These are phyloP conservation scores for Chalara sp. DNA, from an alignment of 2,329 filamentous ascomycete species.

Conservation along the genomic window DNA sequence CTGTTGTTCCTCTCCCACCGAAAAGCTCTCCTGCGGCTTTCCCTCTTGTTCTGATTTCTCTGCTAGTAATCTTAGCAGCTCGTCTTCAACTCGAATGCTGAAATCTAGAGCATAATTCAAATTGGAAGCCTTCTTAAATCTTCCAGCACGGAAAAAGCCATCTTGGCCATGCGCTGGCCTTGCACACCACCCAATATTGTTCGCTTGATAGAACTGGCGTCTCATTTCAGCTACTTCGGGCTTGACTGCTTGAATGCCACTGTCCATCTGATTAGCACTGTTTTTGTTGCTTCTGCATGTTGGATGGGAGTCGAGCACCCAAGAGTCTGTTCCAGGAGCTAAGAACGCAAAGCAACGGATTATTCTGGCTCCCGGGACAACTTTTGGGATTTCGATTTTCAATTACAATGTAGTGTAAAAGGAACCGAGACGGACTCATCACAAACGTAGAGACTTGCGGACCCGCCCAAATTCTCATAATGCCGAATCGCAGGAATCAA, in stretches of 20 bases:
- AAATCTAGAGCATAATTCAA: constrained; percentile 65
- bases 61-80: constrained; percentile 1
- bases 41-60: not conserved
- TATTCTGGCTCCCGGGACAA: no score
- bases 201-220: constrained; percentile 49
- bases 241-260: constrained; percentile 49
- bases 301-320: no score
- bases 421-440: constrained; percentile 38
- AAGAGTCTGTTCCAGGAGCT: no score
- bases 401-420: no score
- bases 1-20: constrained; percentile 32
- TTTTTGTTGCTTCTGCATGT: no score
- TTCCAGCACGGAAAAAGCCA: constrained; percentile 47
- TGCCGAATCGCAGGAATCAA: constrained; percentile 50
- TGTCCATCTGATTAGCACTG: no score
- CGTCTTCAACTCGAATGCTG: constrained; percentile 53
- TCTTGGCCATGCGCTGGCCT: constrained; percentile 37
- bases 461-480: constrained; percentile 54
- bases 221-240: constrained; percentile 29
- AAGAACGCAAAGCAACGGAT: no score
- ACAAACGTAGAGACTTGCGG: constrained; percentile 61
- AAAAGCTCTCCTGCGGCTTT: constrained; percentile 3
- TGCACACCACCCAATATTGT: constrained; percentile 50
- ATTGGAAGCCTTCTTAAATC: constrained; percentile 68
- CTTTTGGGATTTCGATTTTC: no score